These are phyloP conservation scores for Calonectria leucothoes DNA, from an alignment of 2,329 filamentous ascomycete species.

Conservation along the genomic window DNA sequence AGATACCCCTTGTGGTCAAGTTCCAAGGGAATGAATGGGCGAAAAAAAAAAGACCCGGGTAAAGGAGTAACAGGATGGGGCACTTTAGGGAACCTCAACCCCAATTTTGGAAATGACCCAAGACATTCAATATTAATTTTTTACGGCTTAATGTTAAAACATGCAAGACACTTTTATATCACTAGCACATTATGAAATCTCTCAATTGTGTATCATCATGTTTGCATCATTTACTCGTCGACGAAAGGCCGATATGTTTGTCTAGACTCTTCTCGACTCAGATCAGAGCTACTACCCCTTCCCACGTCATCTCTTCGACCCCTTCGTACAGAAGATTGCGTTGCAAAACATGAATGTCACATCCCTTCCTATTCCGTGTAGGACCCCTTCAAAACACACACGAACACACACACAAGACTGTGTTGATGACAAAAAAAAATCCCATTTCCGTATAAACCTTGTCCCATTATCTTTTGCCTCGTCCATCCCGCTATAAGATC, in stretches of 20 bases:
- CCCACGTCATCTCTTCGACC: not conserved
- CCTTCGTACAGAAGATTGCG: slow-evolving; percentile 18
- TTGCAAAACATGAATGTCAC: slow-evolving; percentile 26
- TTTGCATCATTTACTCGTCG: slow-evolving; percentile 26
- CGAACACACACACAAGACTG: not conserved
- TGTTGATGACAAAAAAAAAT: slow-evolving; percentile 1
- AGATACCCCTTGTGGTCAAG: not conserved
- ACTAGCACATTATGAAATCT: not conserved
- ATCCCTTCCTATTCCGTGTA: slow-evolving; percentile 13
- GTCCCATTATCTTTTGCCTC: slow-evolving; percentile 5
- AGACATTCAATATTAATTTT: not conserved
- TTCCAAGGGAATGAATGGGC: not conserved
- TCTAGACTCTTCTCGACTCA: not conserved
- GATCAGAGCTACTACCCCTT: not conserved
- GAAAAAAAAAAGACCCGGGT: not conserved
- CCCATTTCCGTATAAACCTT: not conserved
- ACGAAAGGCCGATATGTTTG: not conserved
- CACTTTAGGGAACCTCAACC: not conserved
- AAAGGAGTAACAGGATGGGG: not conserved
- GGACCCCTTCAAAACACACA: not conserved
- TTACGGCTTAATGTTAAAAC: not conserved
- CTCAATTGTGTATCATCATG: not conserved
- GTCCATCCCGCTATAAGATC: not conserved
- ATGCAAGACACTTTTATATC: not conserved
- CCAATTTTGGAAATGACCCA: not conserved